These are phyloP conservation scores for Penicillium sp. DNA, from an alignment of 2,329 filamentous ascomycete species.

Conservation along the genomic window DNA sequence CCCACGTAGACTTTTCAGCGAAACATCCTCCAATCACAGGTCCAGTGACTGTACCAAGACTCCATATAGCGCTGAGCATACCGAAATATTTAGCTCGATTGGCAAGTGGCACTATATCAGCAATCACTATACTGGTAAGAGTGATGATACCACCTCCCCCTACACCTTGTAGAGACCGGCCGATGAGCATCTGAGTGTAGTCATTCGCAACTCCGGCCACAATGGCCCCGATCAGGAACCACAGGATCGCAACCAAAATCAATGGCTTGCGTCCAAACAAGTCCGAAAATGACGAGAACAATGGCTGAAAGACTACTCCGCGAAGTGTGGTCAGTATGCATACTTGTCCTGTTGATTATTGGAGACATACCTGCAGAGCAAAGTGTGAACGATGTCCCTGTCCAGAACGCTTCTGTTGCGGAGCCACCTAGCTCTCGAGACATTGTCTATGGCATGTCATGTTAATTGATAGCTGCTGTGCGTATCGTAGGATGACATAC, in stretches of 20 bases:
- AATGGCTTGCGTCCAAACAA: slow-evolving; percentile 55
- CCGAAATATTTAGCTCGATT: not conserved
- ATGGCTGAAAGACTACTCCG: slow-evolving; percentile 44
- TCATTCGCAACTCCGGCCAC: slow-evolving; percentile 52
- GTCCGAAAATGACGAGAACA: slow-evolving; percentile 52
- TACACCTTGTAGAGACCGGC: not conserved
- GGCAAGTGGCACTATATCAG: not conserved
- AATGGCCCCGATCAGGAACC: slow-evolving; percentile 56
- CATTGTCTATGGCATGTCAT: slow-evolving; percentile 42
- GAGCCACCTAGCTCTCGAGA: slow-evolving; percentile 54
- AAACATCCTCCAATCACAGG: not conserved
- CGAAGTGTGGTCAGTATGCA: too few relatives aligned
- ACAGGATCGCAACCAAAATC: slow-evolving; percentile 42
- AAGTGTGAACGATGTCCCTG: slow-evolving; percentile 68
- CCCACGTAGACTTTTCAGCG: not conserved
- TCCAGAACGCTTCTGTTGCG: slow-evolving; percentile 68
- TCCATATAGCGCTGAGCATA: not conserved
- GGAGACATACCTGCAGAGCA: slow-evolving; percentile 52
- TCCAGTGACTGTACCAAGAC: not conserved
- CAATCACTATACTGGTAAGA: not conserved
- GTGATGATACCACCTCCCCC: not conserved
- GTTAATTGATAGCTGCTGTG: not conserved
- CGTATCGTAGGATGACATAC: slow-evolving; percentile 22
- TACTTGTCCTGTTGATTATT: not conserved
- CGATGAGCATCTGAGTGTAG: slow-evolving; percentile 33